Conservation (phyloP, 2,329 filamentous ascomycete species). For the Aspergillus viridinutans region DNA sequence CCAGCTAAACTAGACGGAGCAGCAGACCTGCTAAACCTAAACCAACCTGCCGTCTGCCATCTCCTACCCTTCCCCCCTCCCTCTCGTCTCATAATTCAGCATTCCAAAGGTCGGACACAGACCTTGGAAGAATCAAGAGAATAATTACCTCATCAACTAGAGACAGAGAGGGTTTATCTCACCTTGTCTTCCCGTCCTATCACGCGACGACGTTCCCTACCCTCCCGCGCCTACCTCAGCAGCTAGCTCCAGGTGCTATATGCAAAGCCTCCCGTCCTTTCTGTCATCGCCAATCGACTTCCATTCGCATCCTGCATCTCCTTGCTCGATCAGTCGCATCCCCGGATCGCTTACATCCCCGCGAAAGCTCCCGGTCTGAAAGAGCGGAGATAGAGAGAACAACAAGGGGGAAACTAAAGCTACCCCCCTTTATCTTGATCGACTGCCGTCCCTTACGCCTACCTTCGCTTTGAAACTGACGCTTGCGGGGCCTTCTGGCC, state of each 20-base stretch:
- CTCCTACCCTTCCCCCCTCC: background rate
- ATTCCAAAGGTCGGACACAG: conserved; percentile 1
- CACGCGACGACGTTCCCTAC: conserved; percentile 25
- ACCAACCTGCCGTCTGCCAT: conserved; percentile 1
- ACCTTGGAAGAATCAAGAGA: background rate
- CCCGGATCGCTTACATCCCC: background rate
- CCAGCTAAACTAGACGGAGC: background rate
- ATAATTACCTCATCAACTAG: background rate
- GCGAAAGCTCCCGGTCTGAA: background rate
- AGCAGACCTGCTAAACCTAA: background rate
- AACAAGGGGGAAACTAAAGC: background rate
- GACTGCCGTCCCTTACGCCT: conserved; percentile 5
- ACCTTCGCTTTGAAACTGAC: conserved; percentile 12
- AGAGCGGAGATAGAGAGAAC: background rate
- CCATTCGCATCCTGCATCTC: conserved; percentile 1
- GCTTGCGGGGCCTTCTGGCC: conserved; percentile 23
- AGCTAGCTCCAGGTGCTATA: conserved; percentile 15
- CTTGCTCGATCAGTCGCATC: conserved; percentile 1
- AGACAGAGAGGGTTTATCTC: background rate
- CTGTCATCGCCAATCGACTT: conserved; percentile 13
- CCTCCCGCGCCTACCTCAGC: conserved; percentile 17
- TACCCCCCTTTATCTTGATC: conserved; percentile 5
- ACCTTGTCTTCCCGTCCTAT: conserved; percentile 12
- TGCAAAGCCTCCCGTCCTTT: conserved; percentile 15
- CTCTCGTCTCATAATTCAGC: background rate